A percentile compares a stretch with the other conserved stretches of the same genome.
phyloP scores from a whole-genome alignment of 192 early-diverging fungal genomes.

The Oehlia diaphana region DNA sequence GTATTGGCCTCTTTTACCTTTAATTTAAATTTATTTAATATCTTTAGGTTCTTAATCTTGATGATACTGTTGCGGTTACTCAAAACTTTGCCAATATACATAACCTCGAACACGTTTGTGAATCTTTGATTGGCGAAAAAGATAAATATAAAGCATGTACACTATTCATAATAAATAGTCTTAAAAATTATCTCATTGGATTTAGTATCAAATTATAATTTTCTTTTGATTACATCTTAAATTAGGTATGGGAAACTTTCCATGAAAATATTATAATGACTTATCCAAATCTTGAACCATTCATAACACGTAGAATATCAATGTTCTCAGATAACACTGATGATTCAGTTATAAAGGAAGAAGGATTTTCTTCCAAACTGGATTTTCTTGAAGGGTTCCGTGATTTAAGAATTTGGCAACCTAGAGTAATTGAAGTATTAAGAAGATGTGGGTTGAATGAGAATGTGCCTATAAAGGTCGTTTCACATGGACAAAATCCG shows the following conservation, averaged over 20 bases:
- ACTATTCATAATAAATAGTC: not conserved
- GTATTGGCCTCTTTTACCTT: not conserved
- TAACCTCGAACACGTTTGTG: conserved; percentile 34
- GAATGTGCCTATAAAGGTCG: not conserved
- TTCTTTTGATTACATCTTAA: conserved; percentile 12
- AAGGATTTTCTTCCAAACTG: not conserved
- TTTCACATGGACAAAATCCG: conserved; percentile 20
- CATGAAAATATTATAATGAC: conserved; percentile 21
- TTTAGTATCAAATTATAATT: not conserved
- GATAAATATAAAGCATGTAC: not conserved
- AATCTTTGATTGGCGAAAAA: conserved; percentile 22
- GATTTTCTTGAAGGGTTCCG: conserved; percentile 19
- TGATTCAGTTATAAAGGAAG: conserved; percentile 18
- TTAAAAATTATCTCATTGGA: not conserved
- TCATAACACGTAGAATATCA: not conserved
- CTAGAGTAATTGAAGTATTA: conserved; percentile 12
- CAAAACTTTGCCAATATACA: conserved; percentile 43
- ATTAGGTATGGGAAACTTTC: conserved; percentile 31
- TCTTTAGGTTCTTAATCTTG: conserved; percentile 37
- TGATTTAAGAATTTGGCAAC: conserved; percentile 13
- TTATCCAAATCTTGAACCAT: conserved; percentile 32
- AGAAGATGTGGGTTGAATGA: not conserved
- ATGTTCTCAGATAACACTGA: not conserved
- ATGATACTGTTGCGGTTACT: conserved; percentile 44
- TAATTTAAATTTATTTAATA: not conserved